These are phyloP conservation scores for Thielaviopsis musarum DNA, from an alignment of 2,329 filamentous ascomycete genomes.

Conservation along the genomic window DNA sequence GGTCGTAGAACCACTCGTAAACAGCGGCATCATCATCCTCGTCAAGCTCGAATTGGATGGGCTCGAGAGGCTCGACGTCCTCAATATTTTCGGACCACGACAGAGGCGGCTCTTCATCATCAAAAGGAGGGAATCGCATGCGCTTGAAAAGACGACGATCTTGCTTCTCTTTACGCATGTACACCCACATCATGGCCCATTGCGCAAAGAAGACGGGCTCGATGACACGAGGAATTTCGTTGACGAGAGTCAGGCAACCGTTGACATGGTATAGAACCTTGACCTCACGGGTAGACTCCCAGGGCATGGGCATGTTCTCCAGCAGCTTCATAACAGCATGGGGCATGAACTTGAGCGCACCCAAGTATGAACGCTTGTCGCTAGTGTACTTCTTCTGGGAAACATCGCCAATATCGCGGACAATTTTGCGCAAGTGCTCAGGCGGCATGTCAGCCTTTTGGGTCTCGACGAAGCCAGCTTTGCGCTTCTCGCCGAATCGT, in stretches of 20 bases:
- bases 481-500: constrained; percentile 91
- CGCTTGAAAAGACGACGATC: constrained; percentile 92
- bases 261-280: constrained; percentile 98
- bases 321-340: constrained; percentile 92
- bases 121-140: constrained; percentile 97
- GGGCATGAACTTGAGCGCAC: constrained; percentile 97
- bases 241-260: constrained; percentile 88
- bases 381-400: constrained; percentile 99
- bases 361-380: constrained; percentile 94
- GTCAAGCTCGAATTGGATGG: constrained; percentile 96
- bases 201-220: constrained; percentile 96
- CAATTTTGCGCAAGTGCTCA: constrained; percentile 94
- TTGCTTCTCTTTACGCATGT: constrained; percentile 95
- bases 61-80: constrained; percentile 91
- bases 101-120: constrained; percentile 92
- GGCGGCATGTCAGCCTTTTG: constrained; percentile 98
- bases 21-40: constrained; percentile 84
- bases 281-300: constrained; percentile 90
- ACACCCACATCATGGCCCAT: constrained; percentile 99
- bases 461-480: constrained; percentile 90
- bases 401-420: constrained; percentile 95
- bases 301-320: constrained; percentile 99
- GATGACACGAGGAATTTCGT: constrained; percentile 90
- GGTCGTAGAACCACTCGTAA: constrained; percentile 95
- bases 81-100: constrained; percentile 99